These are phyloP conservation scores for Pseudogymnoascus sp. DNA, from an alignment of 2,329 filamentous ascomycete species.

Conservation along the genomic window DNA sequence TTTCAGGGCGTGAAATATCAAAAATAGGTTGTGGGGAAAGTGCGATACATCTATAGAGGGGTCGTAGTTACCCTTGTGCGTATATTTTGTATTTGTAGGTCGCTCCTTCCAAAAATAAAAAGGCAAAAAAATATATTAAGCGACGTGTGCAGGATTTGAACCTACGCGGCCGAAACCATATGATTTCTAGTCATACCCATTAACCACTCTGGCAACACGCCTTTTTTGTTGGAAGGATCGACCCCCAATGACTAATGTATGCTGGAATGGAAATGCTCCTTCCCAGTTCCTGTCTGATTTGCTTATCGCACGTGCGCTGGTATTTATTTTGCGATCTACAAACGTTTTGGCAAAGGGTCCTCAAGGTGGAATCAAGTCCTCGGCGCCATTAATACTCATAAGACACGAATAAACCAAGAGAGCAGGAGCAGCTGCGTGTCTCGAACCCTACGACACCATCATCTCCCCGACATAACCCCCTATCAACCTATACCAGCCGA, in stretches of 20 bases:
- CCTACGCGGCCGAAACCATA: no score
- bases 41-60: neutral
- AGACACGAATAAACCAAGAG: neutral
- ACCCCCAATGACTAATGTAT: neutral
- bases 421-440: neutral
- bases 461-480: neutral
- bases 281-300: neutral
- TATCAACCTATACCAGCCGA: neutral
- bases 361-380: neutral
- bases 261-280: no score
- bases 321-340: neutral
- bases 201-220: neutral
- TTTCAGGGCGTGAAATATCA: neutral
- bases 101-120: no score
- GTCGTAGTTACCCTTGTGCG: neutral
- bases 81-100: no score
- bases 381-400: neutral
- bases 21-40: neutral
- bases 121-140: no score
- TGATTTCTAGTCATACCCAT: no score
- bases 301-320: constrained; percentile 1
- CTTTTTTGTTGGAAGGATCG: neutral
- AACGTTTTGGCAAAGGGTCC: neutral
- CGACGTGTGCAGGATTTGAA: no score
- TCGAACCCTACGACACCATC: neutral